Conservation (phyloP, 176 grass and related monocot genomes). For the Typha latifolia region DNA sequence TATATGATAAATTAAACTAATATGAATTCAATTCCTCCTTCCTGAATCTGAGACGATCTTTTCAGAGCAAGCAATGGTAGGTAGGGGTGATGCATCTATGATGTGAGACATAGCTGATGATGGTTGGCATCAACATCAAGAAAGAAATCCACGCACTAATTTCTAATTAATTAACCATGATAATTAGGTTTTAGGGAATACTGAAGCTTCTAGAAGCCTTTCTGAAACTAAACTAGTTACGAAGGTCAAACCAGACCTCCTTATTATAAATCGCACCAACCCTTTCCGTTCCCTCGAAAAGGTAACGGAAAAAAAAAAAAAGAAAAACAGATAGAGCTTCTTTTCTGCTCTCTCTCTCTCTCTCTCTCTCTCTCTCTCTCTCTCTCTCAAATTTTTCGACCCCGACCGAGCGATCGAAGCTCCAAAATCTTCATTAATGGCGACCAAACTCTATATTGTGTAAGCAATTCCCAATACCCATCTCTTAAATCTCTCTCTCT, state of each 20-base stretch:
- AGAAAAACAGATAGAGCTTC: not conserved
- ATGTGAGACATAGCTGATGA: too few relatives aligned
- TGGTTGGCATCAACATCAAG: too few relatives aligned
- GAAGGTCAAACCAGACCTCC: slow-evolving; percentile 26
- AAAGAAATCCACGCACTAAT: too few relatives aligned
- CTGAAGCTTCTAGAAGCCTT: too few relatives aligned
- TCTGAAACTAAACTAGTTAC: too few relatives aligned
- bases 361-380: slow-evolving; percentile 8
- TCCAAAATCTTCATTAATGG: slow-evolving; percentile 45
- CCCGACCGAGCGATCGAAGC: not conserved
- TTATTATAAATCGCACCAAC: slow-evolving; percentile 21
- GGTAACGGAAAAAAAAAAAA: not conserved
- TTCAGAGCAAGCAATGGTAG: too few relatives aligned
- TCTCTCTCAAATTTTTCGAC: slow-evolving; percentile 10
- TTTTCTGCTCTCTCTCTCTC: slow-evolving; percentile 1
- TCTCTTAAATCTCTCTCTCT: slow-evolving; percentile 5
- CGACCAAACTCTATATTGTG: slow-evolving; percentile 75
- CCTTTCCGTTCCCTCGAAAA: not conserved
- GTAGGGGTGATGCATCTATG: too few relatives aligned
- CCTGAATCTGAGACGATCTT: too few relatives aligned
- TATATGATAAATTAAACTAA: too few relatives aligned
- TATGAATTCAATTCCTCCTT: too few relatives aligned
- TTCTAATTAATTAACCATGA: too few relatives aligned
- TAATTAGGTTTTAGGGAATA: too few relatives aligned
- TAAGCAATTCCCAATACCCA: slow-evolving; percentile 31